Percentiles rank a stretch among this genome's conserved stretches.
Conservation (phyloP, 139 green algal genomes). For the Chlamydomonas sphaeroides region DNA sequence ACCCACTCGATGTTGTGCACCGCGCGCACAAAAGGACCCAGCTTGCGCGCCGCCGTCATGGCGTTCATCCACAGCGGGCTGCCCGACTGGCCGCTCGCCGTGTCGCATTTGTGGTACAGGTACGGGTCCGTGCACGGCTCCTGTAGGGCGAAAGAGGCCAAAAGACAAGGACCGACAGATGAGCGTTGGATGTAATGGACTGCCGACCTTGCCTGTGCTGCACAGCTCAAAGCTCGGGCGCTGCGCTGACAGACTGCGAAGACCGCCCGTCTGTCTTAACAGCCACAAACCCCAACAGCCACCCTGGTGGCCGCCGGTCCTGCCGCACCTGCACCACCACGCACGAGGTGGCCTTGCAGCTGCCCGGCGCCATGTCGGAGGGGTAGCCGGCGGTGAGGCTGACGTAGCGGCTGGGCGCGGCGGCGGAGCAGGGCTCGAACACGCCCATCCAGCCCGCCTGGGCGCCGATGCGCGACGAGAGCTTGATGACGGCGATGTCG, state of each 20-base stretch:
- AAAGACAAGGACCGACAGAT: too few relatives aligned
- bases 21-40: constrained; percentile 21
- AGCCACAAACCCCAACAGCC: too few relatives aligned
- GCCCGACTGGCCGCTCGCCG: constrained; percentile 28
- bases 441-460: constrained; percentile 58
- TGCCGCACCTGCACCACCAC: background rate
- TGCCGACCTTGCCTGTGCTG: too few relatives aligned
- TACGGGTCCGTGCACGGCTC: constrained; percentile 30
- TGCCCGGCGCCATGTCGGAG: constrained; percentile 45
- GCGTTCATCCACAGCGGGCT: constrained; percentile 35
- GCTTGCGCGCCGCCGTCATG: constrained; percentile 8
- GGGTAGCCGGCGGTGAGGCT: constrained; percentile 52
- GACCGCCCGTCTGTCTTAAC: too few relatives aligned
- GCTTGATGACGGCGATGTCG: constrained; percentile 55
- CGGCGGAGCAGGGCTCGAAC: constrained; percentile 44
- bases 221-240: too few relatives aligned
- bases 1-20: constrained; percentile 51
- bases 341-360: constrained; percentile 51
- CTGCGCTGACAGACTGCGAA: too few relatives aligned
- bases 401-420: constrained; percentile 21
- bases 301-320: background rate
- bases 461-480: constrained; percentile 37
- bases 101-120: constrained; percentile 47
- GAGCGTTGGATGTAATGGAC: too few relatives aligned
- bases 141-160: constrained; percentile 24